Base-by-base conservation (phyloP, 108 stramenopile genomes). In the Schizochytrium sp. region DNA sequence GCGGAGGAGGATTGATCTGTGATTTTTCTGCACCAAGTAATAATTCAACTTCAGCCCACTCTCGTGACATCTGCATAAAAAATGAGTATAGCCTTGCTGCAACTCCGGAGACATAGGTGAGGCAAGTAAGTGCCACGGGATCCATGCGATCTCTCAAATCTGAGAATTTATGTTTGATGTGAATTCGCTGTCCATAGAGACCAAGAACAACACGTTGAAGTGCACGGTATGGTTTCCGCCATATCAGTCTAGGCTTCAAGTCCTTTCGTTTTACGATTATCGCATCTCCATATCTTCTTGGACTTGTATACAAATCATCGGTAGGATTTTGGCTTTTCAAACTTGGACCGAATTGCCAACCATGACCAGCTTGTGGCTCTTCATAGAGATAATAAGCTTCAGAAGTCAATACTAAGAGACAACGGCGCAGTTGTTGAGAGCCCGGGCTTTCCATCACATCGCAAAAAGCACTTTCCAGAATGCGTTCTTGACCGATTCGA, bases 221-320 rank as follows among this genome's bases (percentile, higher is more conserved):
- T 8, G 76, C 76, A 10, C 76, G 76, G 28, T 83, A 83, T 10
- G 76, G 76, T 40, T 83, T 83, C 50, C 76, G 76, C 76, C 76
- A 83, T 5, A 83, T 10, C 0, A 83, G 76, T 5, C 47, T 10
- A 0, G 76, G 76, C 3, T 28, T 49, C 0, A 10, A 10, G 45
- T 5, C 45, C 5, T 56, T 55, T 38, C 10, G 8, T n/a, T 40
- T 8, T 0, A 83, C 13, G 15, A 83, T 5, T 28, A 8, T 5
- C 45, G 76, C 0, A 0, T 49, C 5, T 5, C 50, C 47, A 83
- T 55, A 83, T 13, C 38, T 10, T 10, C 10, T 40, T 55, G 76
- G 76, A 42, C 55, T 83, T 49, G 76, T 17, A 40, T 55, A 83
- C 76, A 83, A 28, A 53, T 83, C 76, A 1, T 83, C 76, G 10